phyloP scores from a whole-genome alignment of 208 protist genomes.

The Leishmania mexicana region DNA sequence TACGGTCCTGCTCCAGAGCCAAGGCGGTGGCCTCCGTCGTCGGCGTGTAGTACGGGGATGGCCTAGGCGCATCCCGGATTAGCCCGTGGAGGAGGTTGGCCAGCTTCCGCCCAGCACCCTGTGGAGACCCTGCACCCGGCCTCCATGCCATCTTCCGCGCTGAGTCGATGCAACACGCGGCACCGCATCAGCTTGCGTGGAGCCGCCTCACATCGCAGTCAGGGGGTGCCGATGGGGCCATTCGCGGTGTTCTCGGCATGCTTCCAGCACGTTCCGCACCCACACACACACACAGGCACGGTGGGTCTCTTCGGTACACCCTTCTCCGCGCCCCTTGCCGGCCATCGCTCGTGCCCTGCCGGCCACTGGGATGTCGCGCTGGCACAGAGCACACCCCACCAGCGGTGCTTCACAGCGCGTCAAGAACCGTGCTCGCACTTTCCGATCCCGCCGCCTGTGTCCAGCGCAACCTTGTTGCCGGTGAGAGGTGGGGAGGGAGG shows the following conservation, averaged over 20 bases:
- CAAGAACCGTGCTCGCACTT: not conserved
- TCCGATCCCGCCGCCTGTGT: not conserved
- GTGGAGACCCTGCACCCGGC: not conserved
- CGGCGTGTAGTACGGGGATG: not conserved
- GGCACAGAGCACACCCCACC: not conserved
- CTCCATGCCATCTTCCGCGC: not conserved
- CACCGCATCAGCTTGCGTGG: not conserved
- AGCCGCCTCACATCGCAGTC: not conserved
- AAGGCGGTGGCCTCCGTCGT: not conserved
- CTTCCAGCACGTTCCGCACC: too few species aligned
- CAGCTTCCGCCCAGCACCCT: not conserved
- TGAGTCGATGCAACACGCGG: not conserved
- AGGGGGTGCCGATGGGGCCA: not conserved
- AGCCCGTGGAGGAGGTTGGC: not conserved
- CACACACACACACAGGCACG: too few species aligned
- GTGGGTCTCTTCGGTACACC: too few species aligned
- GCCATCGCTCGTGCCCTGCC: not conserved
- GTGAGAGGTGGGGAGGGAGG: too few species aligned
- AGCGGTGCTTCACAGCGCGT: not conserved
- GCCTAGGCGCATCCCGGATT: not conserved
- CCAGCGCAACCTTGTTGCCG: not conserved
- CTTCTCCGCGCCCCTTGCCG: not conserved
- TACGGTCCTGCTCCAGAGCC: not conserved
- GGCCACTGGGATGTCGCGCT: not conserved
- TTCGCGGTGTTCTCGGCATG: not conserved